Evolutionary conservation across 1,284 basidiomycete species (phyloP).

Genomic region (Moesziomyces antarcticus): DNA sequence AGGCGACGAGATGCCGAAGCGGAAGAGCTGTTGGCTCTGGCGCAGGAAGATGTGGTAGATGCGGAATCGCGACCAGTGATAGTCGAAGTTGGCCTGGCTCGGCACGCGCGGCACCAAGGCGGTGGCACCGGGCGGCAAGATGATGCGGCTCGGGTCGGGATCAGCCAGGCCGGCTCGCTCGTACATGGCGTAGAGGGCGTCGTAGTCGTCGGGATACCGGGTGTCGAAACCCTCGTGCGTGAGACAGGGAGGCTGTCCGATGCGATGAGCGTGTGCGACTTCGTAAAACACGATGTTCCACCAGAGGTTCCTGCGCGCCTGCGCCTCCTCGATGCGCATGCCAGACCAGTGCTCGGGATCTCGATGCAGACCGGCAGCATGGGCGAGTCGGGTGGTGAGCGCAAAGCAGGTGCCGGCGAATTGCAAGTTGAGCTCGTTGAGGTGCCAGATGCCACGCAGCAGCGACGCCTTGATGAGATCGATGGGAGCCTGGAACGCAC

Average conservation of each 20-base stretch:
- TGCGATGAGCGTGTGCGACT: constrained; percentile 46
- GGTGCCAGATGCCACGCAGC: constrained; percentile 59
- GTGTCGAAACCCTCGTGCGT: constrained; percentile 55
- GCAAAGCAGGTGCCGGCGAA: constrained; percentile 59
- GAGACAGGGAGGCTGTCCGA: constrained; percentile 52
- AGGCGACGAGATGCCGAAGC: constrained; percentile 49
- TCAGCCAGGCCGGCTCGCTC: constrained; percentile 45
- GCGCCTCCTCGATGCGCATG: constrained; percentile 57
- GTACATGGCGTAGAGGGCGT: constrained; percentile 44
- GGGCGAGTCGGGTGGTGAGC: constrained; percentile 51
- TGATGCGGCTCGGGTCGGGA: constrained; percentile 40
- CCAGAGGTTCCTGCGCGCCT: constrained; percentile 55
- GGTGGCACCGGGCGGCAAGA: constrained; percentile 45
- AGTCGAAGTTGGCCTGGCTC: constrained; percentile 48
- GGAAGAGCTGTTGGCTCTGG: constrained; percentile 53
- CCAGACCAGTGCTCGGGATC: constrained; percentile 56
- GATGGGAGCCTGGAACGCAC: constrained; percentile 57
- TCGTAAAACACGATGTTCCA: constrained; percentile 54
- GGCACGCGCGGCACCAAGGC: constrained; percentile 39
- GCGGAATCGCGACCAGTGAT: constrained; percentile 51
- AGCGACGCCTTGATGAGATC: constrained; percentile 58
- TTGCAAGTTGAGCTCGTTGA: constrained; percentile 57
- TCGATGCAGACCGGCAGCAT: constrained; percentile 58
- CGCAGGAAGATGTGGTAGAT: constrained; percentile 51
- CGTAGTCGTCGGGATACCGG: constrained; percentile 55